Base-by-base conservation (phyloP, 75 land plant genomes). In the Pinus tabuliformis region DNA sequence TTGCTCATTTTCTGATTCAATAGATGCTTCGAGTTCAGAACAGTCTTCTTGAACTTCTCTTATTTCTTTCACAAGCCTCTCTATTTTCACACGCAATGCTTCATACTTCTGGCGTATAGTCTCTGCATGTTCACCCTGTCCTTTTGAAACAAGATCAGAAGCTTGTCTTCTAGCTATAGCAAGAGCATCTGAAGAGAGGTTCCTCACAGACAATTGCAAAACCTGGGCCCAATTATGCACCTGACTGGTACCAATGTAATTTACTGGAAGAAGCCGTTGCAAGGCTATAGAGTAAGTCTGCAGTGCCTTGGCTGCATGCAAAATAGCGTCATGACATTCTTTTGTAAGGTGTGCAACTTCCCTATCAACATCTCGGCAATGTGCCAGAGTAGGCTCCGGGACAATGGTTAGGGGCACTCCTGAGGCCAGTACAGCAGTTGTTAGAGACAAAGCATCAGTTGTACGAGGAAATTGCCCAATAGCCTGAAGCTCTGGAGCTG, bases 381-480 rank as follows among this genome's bases (percentile, higher is more conserved):
- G 94, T 6, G 65, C 91, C 83, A 87, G 92, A 28, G 97, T 90
- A 59, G 99, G 95, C 79, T 96, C 99, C 57, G 99, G 99, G 74
- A 96, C 89, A 73, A 94, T 75, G 42, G 95, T 89, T 72, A 94
- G 62, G 28, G 99, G 97, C 70, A 94, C 89, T 42, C 96, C 93
- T 28, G 92, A 89, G 17, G 83, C 86, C 59, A 85, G 42, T 54
- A 96, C 95, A 72, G 99, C 99, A 60, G 90, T 85, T 24, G 81
- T 86, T 26, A 96, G 86, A 74, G 97, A 91, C 21, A 91, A 82
- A 58, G 89, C 82, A 72, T 91, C 88, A 72, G 62, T 72, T 33
- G 72, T 30, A 64, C 78, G 59, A 70, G 81, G 66, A 21, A 87
- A 74, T 45, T 82, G 78, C 56, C 81, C 60, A 58, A 72, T 57